phyloP scores from a whole-genome alignment of 1,284 basidiomycete genomes.

The Sphagnurus paluster region DNA sequence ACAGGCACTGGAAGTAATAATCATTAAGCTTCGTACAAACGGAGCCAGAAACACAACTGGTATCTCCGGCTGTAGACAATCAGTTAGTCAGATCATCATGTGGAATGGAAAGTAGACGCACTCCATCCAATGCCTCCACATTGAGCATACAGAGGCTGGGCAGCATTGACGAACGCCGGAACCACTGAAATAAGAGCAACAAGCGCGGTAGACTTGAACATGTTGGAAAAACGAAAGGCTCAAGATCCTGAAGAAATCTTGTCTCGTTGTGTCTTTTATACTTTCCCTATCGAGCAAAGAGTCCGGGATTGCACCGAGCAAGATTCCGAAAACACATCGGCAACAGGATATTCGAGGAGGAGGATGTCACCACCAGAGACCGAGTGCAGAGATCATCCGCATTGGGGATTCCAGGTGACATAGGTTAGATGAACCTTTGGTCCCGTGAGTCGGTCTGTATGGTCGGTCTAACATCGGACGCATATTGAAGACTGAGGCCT shows the following conservation, averaged over 20 bases:
- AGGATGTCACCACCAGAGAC: slow-evolving; percentile 24
- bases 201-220: slow-evolving; percentile 52
- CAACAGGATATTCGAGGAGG: slow-evolving; percentile 12
- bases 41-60: slow-evolving; percentile 43
- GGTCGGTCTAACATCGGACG: slow-evolving; percentile 30
- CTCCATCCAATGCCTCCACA: slow-evolving; percentile 55
- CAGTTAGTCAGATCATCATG: background rate
- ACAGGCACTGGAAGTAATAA: slow-evolving; percentile 63
- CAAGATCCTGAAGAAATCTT: slow-evolving; percentile 8
- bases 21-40: slow-evolving; percentile 44
- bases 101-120: slow-evolving; percentile 31
- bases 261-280: slow-evolving; percentile 12
- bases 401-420: slow-evolving; percentile 9
- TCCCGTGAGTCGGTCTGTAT: slow-evolving; percentile 11
- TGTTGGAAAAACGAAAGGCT: slow-evolving; percentile 24
- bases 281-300: slow-evolving; percentile 17
- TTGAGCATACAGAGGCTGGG: slow-evolving; percentile 44
- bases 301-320: slow-evolving; percentile 45
- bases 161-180: slow-evolving; percentile 45
- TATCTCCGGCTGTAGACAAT: slow-evolving; percentile 41
- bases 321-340: slow-evolving; percentile 48
- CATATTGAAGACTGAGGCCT: too few species aligned
- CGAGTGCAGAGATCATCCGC: slow-evolving; percentile 25
- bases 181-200: slow-evolving; percentile 46
- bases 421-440: slow-evolving; percentile 6